Evolutionary conservation across 2,329 filamentous ascomycete species (phyloP), one percentile per base, ranked within the genome.

Genomic region (Alternaria ventricosa): DNA sequence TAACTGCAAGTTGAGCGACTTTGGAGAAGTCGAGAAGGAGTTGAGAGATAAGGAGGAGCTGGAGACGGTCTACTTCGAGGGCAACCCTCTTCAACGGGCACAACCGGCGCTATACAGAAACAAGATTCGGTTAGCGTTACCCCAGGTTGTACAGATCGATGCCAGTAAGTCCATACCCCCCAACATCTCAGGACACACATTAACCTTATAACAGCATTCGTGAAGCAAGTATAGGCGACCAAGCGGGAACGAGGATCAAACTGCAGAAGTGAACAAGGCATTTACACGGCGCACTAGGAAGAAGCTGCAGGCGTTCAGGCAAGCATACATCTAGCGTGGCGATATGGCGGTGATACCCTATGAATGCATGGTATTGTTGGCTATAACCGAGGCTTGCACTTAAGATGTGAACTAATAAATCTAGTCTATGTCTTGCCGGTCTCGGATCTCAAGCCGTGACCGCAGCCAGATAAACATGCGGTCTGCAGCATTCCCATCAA

Each of bases 31-130:
- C 4, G 92, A 97, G 82, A 87, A 86, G 60, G 87, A 92, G 71
- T 81, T 99, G 67, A 86, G 82, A 56, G 91, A 96, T 75, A 97
- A 97, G 83, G 84, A 92, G 76, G 83, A 90, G 41, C 81, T 98
- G 71, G 89, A 90, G 64, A 97, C 96, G 1, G 95, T 99, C 11
- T 99, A 99, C 78, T 96, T 99, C 69, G 96, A 99, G 78, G 94
- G 94, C 1, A 97, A 97, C 74, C 95, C 94, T 25, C 80, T 99
- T 71, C 96, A 99, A 82, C 85, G 89, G 64, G 87, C 86, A 58
- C 88, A 87, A 5, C 92, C 92, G n/a, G 92, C 92, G 1, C 82
- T 97, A 65, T 99, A 99, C 81, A 86, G 96, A 75, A 98, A 97
- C 82, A 99, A 99, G 82, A 89, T 99, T 46, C 87, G 91, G 63